phyloP scores from a whole-genome alignment of 306 rosid genomes.

The Corylus heterophylla region DNA sequence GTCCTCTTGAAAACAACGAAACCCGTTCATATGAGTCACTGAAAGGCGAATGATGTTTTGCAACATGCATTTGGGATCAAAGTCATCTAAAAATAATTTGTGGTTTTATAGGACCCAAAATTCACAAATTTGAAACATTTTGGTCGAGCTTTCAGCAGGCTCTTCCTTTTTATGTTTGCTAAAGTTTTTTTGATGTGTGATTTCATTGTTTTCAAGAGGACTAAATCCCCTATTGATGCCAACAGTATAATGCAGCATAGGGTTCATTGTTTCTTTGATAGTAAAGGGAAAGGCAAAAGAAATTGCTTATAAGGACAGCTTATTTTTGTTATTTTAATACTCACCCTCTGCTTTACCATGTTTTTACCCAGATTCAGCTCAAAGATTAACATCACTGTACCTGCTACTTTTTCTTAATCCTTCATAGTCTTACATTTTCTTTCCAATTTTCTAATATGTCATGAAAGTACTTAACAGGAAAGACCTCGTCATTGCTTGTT shows the following conservation, averaged over 20 bases:
- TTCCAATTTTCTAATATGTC: neutral
- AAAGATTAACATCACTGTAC: neutral
- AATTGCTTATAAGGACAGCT: neutral
- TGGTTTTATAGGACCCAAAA: neutral
- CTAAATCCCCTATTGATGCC: neutral
- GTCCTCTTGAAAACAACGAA: no score
- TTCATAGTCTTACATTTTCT: neutral
- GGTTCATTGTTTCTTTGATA: neutral
- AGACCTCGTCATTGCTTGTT: neutral
- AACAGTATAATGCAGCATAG: neutral
- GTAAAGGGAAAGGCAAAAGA: neutral
- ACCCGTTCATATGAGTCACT: neutral
- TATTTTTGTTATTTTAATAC: neutral
- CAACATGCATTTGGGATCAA: slow-evolving; percentile 1
- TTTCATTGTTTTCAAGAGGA: neutral
- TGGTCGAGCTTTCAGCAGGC: neutral
- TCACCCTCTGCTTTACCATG: neutral
- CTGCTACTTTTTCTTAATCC: neutral
- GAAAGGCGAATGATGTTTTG: neutral
- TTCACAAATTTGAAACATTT: neutral
- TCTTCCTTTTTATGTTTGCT: neutral
- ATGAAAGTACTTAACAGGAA: neutral
- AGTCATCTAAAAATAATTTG: neutral
- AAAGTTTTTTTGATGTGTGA: neutral
- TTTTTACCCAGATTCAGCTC: neutral